Evolutionary conservation across 23 red algal species (phyloP), one percentile per base, ranked within the genome.

Genomic region (Gracilaria caudata): DNA sequence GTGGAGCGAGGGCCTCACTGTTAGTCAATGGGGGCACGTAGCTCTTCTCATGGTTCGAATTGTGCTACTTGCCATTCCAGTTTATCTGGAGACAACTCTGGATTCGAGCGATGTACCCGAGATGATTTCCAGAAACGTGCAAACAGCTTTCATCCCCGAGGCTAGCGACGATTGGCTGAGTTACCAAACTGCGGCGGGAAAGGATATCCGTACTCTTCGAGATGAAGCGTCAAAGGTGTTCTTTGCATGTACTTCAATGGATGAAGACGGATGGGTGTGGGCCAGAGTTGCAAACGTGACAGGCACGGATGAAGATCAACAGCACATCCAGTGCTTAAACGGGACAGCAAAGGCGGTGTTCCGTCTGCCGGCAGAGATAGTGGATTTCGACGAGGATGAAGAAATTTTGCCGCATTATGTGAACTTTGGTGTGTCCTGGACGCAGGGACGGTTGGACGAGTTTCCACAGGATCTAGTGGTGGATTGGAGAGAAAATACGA

Each of bases 191-290:
- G 7, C 7, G n/a, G 7, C 57, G 7, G 57, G 57, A 29, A 29
- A 6, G 26, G 7, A 20, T 16, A 61, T 61, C 26, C 7, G 26
- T 20, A 4, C 17, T 4, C 57, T 61, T 61, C 57, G 57, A 20
- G 43, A 45, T 4, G 43, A 11, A 45, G 51, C 12, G 51, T 54
- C 19, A 54, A 54, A 54, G 12, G 19, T 29, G 26, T 61, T 61
- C 17, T 29, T 61, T 20, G 57, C 57, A 20, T 61, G 57, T 16
- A 20, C 57, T 4, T 61, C 57, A 6, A 29, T 61, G 57, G 17
- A 61, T 20, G 57, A 61, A 20, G 26, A 61, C 20, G 57, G 57
- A 61, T 61, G 57, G 57, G 57, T 61, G 26, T 61, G 57, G 57
- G 57, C 57, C 20, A 61, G 19, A 61, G 57, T 61, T 4, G 57